Evolutionary conservation across 106 monocot species (phyloP).

Genomic region (Dioscorea dumetorum): DNA sequence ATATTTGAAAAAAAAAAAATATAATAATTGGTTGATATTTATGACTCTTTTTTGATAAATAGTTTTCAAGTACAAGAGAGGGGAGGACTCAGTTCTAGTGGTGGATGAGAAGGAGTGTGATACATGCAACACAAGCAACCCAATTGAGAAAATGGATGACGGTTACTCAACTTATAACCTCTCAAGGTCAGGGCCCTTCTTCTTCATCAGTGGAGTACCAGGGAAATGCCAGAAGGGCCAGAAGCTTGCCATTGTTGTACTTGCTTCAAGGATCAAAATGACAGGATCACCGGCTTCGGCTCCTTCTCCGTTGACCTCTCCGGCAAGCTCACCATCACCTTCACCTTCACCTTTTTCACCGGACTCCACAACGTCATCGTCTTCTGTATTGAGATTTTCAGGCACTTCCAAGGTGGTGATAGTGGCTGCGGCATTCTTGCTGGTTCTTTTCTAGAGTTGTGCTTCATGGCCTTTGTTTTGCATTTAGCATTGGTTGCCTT

Average conservation of each 20-base stretch:
- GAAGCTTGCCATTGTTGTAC: slow-evolving; percentile 52
- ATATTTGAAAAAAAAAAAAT: no score
- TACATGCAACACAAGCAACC: slow-evolving; percentile 40
- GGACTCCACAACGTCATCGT: not conserved
- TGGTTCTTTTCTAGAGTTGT: no score
- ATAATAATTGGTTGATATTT: no score
- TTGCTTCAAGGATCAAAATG: slow-evolving; percentile 18
- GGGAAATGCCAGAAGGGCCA: slow-evolving; percentile 46
- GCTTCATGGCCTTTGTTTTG: no score
- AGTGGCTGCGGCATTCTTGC: not conserved
- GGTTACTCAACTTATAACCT: slow-evolving; percentile 44
- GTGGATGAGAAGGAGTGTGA: slow-evolving; percentile 50
- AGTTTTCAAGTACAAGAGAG: slow-evolving; percentile 77
- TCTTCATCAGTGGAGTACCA: slow-evolving; percentile 52
- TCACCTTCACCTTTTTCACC: no score
- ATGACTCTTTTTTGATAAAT: no score
- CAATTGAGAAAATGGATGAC: slow-evolving; percentile 30
- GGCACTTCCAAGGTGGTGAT: not conserved
- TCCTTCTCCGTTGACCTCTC: not conserved
- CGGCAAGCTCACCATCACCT: not conserved
- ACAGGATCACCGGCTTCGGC: not conserved
- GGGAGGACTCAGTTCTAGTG: slow-evolving; percentile 55
- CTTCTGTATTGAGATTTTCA: not conserved
- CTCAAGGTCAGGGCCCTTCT: slow-evolving; percentile 53
- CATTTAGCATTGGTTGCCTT: no score